These are phyloP conservation scores for Euphorbia celastroides DNA, from an alignment of 441 rosid species.

Conservation along the genomic window DNA sequence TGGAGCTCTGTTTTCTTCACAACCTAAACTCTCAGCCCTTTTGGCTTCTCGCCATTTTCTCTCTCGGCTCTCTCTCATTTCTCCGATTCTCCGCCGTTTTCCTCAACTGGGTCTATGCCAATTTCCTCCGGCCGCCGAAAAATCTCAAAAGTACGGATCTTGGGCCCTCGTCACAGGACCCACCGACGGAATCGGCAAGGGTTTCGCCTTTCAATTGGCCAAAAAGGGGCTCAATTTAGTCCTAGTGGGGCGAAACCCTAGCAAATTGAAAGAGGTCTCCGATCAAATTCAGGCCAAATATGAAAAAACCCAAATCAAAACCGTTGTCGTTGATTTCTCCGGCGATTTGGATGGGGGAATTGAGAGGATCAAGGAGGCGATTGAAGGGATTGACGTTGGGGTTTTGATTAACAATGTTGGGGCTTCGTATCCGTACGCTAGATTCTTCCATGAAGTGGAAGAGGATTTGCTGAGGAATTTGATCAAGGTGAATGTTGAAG, in stretches of 20 bases:
- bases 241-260: slow-evolving; percentile 70
- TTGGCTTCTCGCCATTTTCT: slow-evolving; percentile 51
- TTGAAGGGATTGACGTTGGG: slow-evolving; percentile 73
- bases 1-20: slow-evolving; percentile 50
- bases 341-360: slow-evolving; percentile 78
- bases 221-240: slow-evolving; percentile 68
- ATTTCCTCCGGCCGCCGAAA: slow-evolving; percentile 71
- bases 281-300: slow-evolving; percentile 49
- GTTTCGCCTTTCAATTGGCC: slow-evolving; percentile 77
- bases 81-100: slow-evolving; percentile 34
- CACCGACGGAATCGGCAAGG: slow-evolving; percentile 87
- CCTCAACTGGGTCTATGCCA: slow-evolving; percentile 64
- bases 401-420: slow-evolving; percentile 78
- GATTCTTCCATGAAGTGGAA: slow-evolving; percentile 85
- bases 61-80: slow-evolving; percentile 51
- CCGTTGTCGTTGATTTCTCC: slow-evolving; percentile 69
- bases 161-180: slow-evolving; percentile 90
- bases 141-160: slow-evolving; percentile 79
- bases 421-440: slow-evolving; percentile 80
- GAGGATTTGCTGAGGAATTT: slow-evolving; percentile 52
- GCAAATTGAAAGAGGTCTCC: slow-evolving; percentile 58
- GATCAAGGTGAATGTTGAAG: slow-evolving; percentile 76
- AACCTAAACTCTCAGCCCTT: slow-evolving; percentile 55
- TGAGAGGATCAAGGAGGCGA: slow-evolving; percentile 44
- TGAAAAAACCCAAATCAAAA: slow-evolving; percentile 41